A percentile compares a stretch with the other conserved stretches of the same genome.
Evolutionary conservation across 148 eudicot species (phyloP).

Genomic region (Rhododendron molle): DNA sequence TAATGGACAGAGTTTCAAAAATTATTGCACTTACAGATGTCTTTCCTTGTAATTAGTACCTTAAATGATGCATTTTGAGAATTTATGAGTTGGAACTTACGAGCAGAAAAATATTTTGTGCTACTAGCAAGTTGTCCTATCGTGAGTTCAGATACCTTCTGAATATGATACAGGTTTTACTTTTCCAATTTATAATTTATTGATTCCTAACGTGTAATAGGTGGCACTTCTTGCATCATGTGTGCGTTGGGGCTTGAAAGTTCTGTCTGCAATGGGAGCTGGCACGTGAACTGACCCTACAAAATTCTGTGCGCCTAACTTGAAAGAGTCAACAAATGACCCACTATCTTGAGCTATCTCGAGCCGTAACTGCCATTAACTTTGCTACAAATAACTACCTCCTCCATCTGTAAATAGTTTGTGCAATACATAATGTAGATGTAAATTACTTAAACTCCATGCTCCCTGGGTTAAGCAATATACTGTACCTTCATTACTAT

Average conservation of each 20-base stretch:
- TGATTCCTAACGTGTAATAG: constrained; percentile 31
- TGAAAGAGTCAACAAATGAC: constrained; percentile 89
- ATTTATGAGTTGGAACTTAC: too few species aligned
- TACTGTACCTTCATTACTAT: too few species aligned
- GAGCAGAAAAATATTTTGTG: background rate
- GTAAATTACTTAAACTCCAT: too few species aligned
- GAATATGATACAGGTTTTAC: background rate
- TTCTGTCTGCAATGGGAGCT: too few species aligned
- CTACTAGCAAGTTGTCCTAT: background rate
- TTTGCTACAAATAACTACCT: too few species aligned
- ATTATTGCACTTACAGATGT: too few species aligned
- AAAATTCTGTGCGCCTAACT: constrained; percentile 86
- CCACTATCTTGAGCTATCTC: constrained; percentile 94
- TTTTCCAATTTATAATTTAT: constrained; percentile 2
- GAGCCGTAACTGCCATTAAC: constrained; percentile 39
- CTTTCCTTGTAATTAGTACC: too few species aligned
- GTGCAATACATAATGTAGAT: too few species aligned
- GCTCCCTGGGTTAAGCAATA: too few species aligned
- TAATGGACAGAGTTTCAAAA: too few species aligned
- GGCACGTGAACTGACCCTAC: constrained; percentile 98
- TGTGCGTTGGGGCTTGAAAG: constrained; percentile 83
- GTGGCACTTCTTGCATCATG: constrained; percentile 96
- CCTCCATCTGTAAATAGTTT: too few species aligned
- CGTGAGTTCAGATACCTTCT: background rate
- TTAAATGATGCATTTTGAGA: too few species aligned